A percentile compares a stretch with the other conserved stretches of the same genome.
These are phyloP conservation scores for Moesziomyces sp. DNA, from an alignment of 1,284 basidiomycete genomes.

Conservation along the genomic window DNA sequence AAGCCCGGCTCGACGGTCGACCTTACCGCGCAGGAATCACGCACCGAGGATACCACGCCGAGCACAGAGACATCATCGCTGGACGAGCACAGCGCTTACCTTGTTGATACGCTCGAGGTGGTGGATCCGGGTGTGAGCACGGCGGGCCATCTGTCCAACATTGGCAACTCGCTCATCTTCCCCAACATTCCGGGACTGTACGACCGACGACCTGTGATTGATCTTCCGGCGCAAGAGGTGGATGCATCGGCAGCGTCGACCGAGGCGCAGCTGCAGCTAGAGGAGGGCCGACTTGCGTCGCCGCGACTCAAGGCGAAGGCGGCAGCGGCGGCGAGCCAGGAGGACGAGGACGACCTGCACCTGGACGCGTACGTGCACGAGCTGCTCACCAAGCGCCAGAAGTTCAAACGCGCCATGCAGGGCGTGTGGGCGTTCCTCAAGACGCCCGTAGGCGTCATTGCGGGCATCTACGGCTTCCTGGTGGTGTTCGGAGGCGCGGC, in stretches of 20 bases:
- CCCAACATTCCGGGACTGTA: constrained; percentile 73
- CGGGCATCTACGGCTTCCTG: constrained; percentile 80
- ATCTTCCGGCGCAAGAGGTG: constrained; percentile 68
- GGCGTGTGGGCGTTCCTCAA: constrained; percentile 86
- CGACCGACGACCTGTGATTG: constrained; percentile 76
- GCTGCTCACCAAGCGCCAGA: constrained; percentile 39
- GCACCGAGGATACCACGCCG: background rate
- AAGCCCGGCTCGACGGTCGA: background rate
- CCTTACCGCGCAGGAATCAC: background rate
- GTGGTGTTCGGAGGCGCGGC: constrained; percentile 51
- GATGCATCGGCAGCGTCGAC: constrained; percentile 12
- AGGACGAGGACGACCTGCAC: constrained; percentile 29
- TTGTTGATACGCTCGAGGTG: constrained; percentile 72
- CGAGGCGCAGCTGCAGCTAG: constrained; percentile 30
- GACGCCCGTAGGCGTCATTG: constrained; percentile 77
- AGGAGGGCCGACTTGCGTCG: constrained; percentile 17
- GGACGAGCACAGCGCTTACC: constrained; percentile 39
- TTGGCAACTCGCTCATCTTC: constrained; percentile 79
- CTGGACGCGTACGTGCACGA: constrained; percentile 46
- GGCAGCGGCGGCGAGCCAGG: background rate
- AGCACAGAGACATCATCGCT: constrained; percentile 8
- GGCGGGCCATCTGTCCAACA: constrained; percentile 77
- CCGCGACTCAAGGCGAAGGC: constrained; percentile 4
- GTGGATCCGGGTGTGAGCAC: constrained; percentile 80
- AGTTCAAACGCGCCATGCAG: constrained; percentile 73